phyloP scores from a whole-genome alignment of 2,329 filamentous ascomycete species.

The Thielaviopsis ethacetica region DNA sequence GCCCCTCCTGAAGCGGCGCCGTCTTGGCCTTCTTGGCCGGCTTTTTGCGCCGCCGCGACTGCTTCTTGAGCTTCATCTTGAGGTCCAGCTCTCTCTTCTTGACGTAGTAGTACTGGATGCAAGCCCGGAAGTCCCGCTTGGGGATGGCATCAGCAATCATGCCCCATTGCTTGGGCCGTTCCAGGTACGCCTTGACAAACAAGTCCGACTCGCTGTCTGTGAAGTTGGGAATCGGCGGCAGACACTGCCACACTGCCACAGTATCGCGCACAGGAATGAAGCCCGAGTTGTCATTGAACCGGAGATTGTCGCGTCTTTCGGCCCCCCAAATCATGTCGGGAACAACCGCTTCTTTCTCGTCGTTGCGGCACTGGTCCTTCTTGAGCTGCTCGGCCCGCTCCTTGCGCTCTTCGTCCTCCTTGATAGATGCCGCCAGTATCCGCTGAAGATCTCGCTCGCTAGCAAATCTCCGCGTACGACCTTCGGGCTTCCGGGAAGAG shows the following conservation, averaged over 20 bases:
- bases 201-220: conserved; percentile 50
- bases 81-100: conserved; percentile 61
- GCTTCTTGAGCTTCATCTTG: conserved; percentile 57
- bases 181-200: conserved; percentile 60
- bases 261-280: conserved; percentile 48
- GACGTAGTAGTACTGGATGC: conserved; percentile 75
- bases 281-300: conserved; percentile 51
- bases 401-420: conserved; percentile 52
- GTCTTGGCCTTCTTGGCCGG: conserved; percentile 40
- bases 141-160: conserved; percentile 53
- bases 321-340: conserved; percentile 52
- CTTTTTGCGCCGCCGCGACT: conserved; percentile 42
- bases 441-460: conserved; percentile 60
- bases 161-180: conserved; percentile 70
- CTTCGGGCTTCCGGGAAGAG: conserved; percentile 34
- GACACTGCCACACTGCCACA: conserved; percentile 53
- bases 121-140: conserved; percentile 56
- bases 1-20: conserved; percentile 49
- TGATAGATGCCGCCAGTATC: conserved; percentile 54
- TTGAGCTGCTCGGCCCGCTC: conserved; percentile 49
- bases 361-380: conserved; percentile 52
- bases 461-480: conserved; percentile 40
- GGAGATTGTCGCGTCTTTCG: conserved; percentile 39
- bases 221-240: conserved; percentile 61
- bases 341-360: conserved; percentile 57